phyloP scores from a whole-genome alignment of 2,329 filamentous ascomycete species.

The Lecanosticta acicola region DNA sequence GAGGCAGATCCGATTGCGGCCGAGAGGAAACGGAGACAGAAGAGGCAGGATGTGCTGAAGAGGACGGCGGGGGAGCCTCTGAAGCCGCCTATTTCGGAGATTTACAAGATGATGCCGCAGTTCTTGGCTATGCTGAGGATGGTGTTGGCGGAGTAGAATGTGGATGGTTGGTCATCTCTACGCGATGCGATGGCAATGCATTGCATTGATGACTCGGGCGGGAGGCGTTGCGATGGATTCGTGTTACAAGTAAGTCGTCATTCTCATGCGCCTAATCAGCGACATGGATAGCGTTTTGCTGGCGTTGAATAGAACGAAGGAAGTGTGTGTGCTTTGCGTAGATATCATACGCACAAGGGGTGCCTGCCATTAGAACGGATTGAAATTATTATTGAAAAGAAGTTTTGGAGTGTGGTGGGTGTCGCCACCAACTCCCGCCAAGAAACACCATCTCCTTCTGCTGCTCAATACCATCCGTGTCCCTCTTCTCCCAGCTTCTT shows the following conservation, averaged over 20 bases:
- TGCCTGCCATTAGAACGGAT: background rate
- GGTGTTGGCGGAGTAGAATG: constrained; percentile 28
- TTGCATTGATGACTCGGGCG: background rate
- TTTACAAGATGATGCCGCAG: constrained; percentile 30
- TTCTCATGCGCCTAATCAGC: constrained; percentile 9
- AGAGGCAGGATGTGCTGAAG: constrained; percentile 68
- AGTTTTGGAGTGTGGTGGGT: background rate
- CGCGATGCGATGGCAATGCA: background rate
- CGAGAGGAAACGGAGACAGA: constrained; percentile 71
- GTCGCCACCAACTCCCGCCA: background rate
- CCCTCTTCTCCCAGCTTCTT: constrained; percentile 51
- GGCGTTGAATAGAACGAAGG: background rate
- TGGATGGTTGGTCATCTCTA: background rate
- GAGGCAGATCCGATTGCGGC: constrained; percentile 81
- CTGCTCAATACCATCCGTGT: constrained; percentile 43
- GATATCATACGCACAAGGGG: background rate
- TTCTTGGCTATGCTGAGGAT: constrained; percentile 34
- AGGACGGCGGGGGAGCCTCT: constrained; percentile 34
- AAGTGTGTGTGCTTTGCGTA: background rate
- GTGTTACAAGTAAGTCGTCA: no score
- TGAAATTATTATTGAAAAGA: background rate
- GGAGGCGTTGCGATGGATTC: background rate
- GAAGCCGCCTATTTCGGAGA: constrained; percentile 33
- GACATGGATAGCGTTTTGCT: constrained; percentile 1
- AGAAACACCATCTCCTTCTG: background rate